Base-by-base conservation (phyloP, 805 yeast genomes). In the Candida patagonica region DNA sequence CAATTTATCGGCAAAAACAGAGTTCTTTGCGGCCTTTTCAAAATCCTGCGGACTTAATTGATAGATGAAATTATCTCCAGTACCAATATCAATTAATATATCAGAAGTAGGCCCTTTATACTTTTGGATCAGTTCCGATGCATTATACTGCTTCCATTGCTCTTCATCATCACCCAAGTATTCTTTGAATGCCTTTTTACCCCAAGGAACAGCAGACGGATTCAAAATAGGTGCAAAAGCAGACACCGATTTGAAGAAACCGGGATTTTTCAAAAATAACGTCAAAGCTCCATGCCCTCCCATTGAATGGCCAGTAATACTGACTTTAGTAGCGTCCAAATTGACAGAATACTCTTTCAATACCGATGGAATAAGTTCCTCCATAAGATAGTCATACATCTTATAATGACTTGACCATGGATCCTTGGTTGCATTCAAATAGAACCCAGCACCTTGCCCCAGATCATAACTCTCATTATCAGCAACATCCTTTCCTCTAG, bases 251-350 rank as follows among this genome's bases (percentile, higher is more conserved):
- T 74, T 74, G 67, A 81, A 89, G 52, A 66, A 67, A 1, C 77
- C 80, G 1, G 88, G 84, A 57, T 81, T 76, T 46, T 70, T 73
- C 44, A 89, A 62, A 49, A 62, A 76, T n/a, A 77, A 66, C 44
- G 80, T 65, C 44, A 89, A 62, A 0, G 98, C 94, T 42, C 97
- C 98, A 57, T 74, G 85, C 1, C 98, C 98, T 37, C 98, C 98
- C 97, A 92, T 92, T 1, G 98, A 92, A 60, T 92, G 97, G 32
- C 98, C 98, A n/a, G 92, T 77, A 48, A 89, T 75, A 16, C 89
- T 73, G 38, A 78, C 70, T 30, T 73, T 78, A 29, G 63, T 57
- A 20, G 51, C 26, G 60, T 89, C 86, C 44, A 89, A 64, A 30
- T 62, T 59, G 2, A 63, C 44, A 24, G 47, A 37, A 41, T 59